Evolutionary conservation across 1,284 basidiomycete species (phyloP).

Genomic region (Trametes polyzona): DNA sequence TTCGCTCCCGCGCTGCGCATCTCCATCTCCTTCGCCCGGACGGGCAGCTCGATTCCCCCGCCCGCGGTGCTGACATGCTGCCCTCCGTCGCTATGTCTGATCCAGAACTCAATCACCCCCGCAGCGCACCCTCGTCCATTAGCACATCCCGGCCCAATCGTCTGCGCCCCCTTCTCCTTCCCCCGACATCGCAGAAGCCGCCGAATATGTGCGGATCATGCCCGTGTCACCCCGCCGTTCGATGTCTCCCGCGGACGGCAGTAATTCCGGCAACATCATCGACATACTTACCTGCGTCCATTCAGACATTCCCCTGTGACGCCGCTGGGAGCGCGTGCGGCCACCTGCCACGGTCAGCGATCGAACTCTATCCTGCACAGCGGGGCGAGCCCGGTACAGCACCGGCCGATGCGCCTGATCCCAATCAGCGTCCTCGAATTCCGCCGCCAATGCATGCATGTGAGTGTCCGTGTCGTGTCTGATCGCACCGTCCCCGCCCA

Average conservation of each 20-base stretch:
- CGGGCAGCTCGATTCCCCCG: not conserved
- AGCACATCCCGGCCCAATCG: conserved; percentile 9
- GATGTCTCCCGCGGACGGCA: not conserved
- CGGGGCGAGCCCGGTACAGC: conserved; percentile 5
- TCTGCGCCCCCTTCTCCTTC: conserved; percentile 12
- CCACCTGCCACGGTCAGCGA: conserved; percentile 1
- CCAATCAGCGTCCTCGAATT: conserved; percentile 11
- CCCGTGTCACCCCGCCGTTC: conserved; percentile 10
- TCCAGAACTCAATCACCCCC: conserved; percentile 17
- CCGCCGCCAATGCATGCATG: not conserved
- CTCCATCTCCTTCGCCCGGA: not conserved
- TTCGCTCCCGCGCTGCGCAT: conserved; percentile 5
- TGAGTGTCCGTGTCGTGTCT: not conserved
- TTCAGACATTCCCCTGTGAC: not conserved
- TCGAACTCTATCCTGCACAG: conserved; percentile 15
- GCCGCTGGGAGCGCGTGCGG: too few species aligned
- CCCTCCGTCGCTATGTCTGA: not conserved
- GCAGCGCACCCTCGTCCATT: conserved; percentile 8
- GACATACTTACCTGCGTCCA: not conserved
- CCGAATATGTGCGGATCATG: not conserved
- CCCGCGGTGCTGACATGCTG: not conserved
- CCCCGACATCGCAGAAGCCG: not conserved
- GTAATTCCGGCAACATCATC: not conserved
- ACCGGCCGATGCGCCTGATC: conserved; percentile 9
- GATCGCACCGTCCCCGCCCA: conserved; percentile 4